These are phyloP conservation scores for Aureobasidium leucospermi DNA, from an alignment of 2,329 filamentous ascomycete species.

Conservation along the genomic window DNA sequence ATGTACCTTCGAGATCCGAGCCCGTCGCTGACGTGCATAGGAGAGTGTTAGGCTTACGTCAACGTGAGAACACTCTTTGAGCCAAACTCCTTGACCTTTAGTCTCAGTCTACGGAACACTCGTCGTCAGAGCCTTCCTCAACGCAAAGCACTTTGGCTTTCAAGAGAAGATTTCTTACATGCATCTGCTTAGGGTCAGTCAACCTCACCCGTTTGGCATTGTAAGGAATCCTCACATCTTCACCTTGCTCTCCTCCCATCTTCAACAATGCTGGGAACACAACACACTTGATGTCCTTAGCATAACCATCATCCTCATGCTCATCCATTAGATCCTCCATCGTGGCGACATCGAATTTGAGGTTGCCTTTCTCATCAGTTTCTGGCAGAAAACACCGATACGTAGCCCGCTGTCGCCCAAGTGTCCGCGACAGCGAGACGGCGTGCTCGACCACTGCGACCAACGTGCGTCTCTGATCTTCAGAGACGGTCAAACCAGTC, in stretches of 20 bases:
- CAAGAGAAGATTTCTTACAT: slow-evolving; percentile 56
- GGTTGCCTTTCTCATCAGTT: slow-evolving; percentile 32
- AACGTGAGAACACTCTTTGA: slow-evolving; percentile 21
- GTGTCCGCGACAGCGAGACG: slow-evolving; percentile 24
- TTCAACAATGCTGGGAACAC: slow-evolving; percentile 60
- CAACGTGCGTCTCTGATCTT: slow-evolving; percentile 20
- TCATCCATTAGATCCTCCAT: slow-evolving; percentile 61
- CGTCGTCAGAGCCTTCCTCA: not conserved
- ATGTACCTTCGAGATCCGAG: slow-evolving; percentile 1
- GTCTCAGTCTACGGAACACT: not conserved
- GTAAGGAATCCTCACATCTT: slow-evolving; percentile 29
- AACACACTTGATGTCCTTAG: slow-evolving; percentile 52
- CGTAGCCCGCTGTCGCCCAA: slow-evolving; percentile 24
- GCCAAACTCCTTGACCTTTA: too few relatives aligned
- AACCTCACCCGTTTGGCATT: not conserved
- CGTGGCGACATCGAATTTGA: slow-evolving; percentile 49
- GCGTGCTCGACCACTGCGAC: slow-evolving; percentile 23
- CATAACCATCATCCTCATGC: slow-evolving; percentile 33
- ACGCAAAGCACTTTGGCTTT: slow-evolving; percentile 59
- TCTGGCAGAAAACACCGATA: slow-evolving; percentile 26
- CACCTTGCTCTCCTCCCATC: slow-evolving; percentile 57
- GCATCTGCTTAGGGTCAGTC: slow-evolving; percentile 26
- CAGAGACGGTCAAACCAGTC: slow-evolving; percentile 21
- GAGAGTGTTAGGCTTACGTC: not conserved
- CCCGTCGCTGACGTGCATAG: not conserved